These are phyloP conservation scores for Neoboletus brunneissimus DNA, from an alignment of 768 basidiomycete species.

Conservation along the genomic window DNA sequence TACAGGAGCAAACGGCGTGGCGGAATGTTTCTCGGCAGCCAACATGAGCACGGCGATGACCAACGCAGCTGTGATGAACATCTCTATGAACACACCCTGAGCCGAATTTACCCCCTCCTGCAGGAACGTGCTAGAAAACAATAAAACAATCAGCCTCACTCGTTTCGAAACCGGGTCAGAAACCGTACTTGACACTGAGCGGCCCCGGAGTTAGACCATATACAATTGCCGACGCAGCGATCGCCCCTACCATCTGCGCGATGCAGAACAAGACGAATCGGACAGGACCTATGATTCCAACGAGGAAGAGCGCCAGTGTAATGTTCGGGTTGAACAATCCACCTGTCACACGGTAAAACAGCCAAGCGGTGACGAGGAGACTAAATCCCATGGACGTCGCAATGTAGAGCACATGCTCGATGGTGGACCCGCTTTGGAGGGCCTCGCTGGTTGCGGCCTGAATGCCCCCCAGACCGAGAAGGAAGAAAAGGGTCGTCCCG, in stretches of 20 bases:
- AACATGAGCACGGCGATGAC: conserved; percentile 69
- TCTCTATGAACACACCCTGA: conserved; percentile 68
- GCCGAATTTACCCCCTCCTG: conserved; percentile 45
- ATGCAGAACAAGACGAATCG: conserved; percentile 58
- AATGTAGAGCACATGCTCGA: conserved; percentile 52
- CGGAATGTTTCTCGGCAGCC: conserved; percentile 65
- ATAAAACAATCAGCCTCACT: conserved; percentile 1
- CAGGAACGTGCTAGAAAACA: conserved; percentile 44
- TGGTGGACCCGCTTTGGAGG: conserved; percentile 28
- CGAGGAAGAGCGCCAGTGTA: conserved; percentile 55
- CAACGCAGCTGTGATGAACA: conserved; percentile 62
- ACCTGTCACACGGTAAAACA: conserved; percentile 63
- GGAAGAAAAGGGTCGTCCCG: conserved; percentile 60
- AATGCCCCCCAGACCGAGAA: conserved; percentile 63
- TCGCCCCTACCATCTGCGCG: conserved; percentile 60
- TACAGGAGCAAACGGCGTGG: conserved; percentile 69
- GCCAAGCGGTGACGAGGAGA: conserved; percentile 62
- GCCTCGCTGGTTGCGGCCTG: conserved; percentile 50
- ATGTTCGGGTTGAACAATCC: conserved; percentile 68
- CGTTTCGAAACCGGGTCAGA: conserved; percentile 10
- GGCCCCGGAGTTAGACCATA: conserved; percentile 52
- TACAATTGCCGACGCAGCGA: conserved; percentile 56
- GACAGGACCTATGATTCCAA: conserved; percentile 51
- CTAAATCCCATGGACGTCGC: conserved; percentile 60
- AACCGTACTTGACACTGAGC: conserved; percentile 49